Evolutionary conservation across 805 yeast genomes (phyloP), one percentile per base, ranked within the genome.

Genomic region (Metschnikowia kofuensis): DNA sequence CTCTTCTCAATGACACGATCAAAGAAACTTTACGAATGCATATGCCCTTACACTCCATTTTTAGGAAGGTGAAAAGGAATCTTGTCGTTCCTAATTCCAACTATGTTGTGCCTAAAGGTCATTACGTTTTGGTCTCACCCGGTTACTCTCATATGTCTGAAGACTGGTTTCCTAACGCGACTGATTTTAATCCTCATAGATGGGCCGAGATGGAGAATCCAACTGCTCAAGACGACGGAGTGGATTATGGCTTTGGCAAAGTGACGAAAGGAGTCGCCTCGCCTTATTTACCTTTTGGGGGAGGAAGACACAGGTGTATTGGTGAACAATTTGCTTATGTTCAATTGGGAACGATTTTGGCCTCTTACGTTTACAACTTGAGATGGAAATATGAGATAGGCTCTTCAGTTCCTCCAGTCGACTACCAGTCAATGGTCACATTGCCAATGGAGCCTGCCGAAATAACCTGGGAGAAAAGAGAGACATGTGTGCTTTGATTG

Each of bases 291-390:
- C 99, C 99, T 48, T 94, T 94, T 63, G 99, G 99, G 60, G 99
- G 98, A 69, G 99, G 99, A 58, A 87, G 99, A 79, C 99, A 94
- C 70, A 87, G 99, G 75, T 94, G 99, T 74, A 92, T 94, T 63
- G 99, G 99, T 66, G 99, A 94, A 72, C 98, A 92, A 67, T 94
- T 94, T 73, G 99, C 99, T 27, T 89, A 84, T 68, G 83, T 85
- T 57, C 99, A 94, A 76, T 79, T 94, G 56, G 96, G 96, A 43
- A 84, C 94, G 43, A 76, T 94, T 52, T 74, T 94, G 63, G 71
- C 88, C 35, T 80, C 89, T 14, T 87, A 76, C 65, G 78, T 92
- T 32, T 86, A 84, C 68, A 83, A 85, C 52, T 71, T 87, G 65
- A 85, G 79, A 66, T 91, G 96, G 96, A 76, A 77, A 35, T 75